A percentile compares a stretch with the other conserved stretches of the same genome.
These are phyloP conservation scores for Coffea canephora DNA, from an alignment of 257 asterid genomes.

Conservation along the genomic window DNA sequence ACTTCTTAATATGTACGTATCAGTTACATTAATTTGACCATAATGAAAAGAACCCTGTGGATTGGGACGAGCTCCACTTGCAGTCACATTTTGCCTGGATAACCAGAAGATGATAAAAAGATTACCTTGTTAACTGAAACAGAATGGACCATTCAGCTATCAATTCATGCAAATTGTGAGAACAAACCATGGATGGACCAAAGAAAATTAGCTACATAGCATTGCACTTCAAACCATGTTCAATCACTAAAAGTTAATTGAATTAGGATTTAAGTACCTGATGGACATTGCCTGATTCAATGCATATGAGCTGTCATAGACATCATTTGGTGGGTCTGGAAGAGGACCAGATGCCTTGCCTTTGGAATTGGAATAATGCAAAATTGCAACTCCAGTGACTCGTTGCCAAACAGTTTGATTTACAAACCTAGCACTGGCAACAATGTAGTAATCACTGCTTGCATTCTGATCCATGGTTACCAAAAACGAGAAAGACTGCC, in stretches of 20 bases:
- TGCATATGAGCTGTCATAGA: conserved; percentile 54
- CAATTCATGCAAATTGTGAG: not conserved
- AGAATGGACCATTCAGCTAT: not conserved
- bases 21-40: conserved; percentile 78
- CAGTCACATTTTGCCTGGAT: conserved; percentile 76
- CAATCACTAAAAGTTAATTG: not conserved
- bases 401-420: conserved; percentile 83
- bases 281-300: conserved; percentile 83
- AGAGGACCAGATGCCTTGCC: conserved; percentile 75
- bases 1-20: conserved; percentile 52
- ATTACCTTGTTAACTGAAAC: not conserved
- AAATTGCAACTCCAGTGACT: conserved; percentile 85
- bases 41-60: conserved; percentile 98
- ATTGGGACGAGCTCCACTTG: conserved; percentile 99
- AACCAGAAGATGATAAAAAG: not conserved
- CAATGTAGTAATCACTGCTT: conserved; percentile 88
- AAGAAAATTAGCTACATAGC: not conserved
- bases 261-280: conserved; percentile 43
- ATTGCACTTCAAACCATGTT: not conserved
- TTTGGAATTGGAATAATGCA: conserved; percentile 82
- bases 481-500: conserved; percentile 80
- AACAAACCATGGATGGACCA: not conserved
- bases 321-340: conserved; percentile 87
- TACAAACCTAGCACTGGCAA: conserved; percentile 91
- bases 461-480: conserved; percentile 96